Base-by-base conservation (phyloP, 495 filamentous ascomycete genomes). In the Podospora comata region DNA sequence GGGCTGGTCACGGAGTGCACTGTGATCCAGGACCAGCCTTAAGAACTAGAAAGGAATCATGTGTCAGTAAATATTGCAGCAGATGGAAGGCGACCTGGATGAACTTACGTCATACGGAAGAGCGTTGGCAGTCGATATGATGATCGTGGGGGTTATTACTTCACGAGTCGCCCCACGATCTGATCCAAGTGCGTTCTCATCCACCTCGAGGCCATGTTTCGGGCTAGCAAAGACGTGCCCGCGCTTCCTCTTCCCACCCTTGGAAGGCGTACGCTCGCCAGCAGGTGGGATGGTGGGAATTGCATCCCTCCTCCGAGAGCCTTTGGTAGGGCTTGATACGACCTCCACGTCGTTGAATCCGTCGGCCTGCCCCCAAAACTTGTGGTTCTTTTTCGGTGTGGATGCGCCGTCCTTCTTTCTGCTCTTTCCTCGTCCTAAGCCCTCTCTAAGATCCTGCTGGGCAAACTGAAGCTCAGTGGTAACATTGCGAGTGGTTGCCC, bases 291-390 rank as follows among this genome's bases (percentile, higher is more conserved):
- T 73, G 32, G 80, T 67, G 0, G 81, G 73, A 6, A 73, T 77
- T 0, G 64, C 54, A 57, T 77, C 77, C 61, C 75, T 79, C 23
- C 61, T 78, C 74, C 54, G 78, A 72, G 74, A 75, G 3, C 70
- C 68, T 66, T 82, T 82, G 66, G 75, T 80, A 0, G 82, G 82
- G 56, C 82, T 85, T 7, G 66, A 69, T 13, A 78, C 68, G 39
- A 85, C 77, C 72, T 87, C 85, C 23, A 84, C 76, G 56, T 84
- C 83, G 60, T 86, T 83, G 63, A 87, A 87, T 0, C 85, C 85
- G 68, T 87, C 85, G 15, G 80, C 75, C 27, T 83, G 73, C 0
- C 78, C 76, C 78, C 78, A 80, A 0, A 74, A 69, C 66, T 80
- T 83, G 6, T 74, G 82, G 3, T 72, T 73, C 75, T 84, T 87